phyloP scores from a whole-genome alignment of 495 filamentous ascomycete genomes.

The Penicillium desertorum region DNA sequence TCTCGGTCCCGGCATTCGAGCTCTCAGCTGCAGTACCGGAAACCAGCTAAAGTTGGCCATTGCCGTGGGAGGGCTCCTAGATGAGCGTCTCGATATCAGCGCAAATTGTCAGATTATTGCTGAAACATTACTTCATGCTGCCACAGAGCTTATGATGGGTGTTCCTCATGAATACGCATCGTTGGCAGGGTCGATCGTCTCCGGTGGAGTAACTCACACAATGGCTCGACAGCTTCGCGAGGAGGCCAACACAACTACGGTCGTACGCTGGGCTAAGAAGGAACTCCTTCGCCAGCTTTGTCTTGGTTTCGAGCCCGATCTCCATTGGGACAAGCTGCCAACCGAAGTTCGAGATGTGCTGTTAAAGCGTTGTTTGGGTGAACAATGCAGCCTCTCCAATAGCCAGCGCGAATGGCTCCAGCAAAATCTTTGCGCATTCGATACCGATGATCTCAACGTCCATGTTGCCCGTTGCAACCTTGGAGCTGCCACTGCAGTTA shows the following conservation, averaged over 20 bases:
- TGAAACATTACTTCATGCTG: constrained; percentile 55
- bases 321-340: constrained; percentile 46
- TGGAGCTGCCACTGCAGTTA: constrained; percentile 39
- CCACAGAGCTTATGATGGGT: constrained; percentile 48
- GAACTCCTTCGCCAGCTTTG: constrained; percentile 45
- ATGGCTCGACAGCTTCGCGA: constrained; percentile 40
- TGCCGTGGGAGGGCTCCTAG: constrained; percentile 39
- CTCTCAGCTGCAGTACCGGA: constrained; percentile 45
- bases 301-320: constrained; percentile 43
- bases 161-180: constrained; percentile 53
- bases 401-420: constrained; percentile 37
- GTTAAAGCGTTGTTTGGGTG: constrained; percentile 41
- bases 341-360: constrained; percentile 35
- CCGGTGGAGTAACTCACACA: constrained; percentile 39
- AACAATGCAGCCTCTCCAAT: constrained; percentile 29
- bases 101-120: constrained; percentile 52
- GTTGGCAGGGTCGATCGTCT: constrained; percentile 48
- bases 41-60: constrained; percentile 42
- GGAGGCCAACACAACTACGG: constrained; percentile 33
- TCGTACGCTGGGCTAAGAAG: constrained; percentile 45
- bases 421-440: constrained; percentile 38
- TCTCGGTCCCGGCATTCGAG: constrained; percentile 44
- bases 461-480: constrained; percentile 47
- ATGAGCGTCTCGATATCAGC: constrained; percentile 42
- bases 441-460: constrained; percentile 33